These are phyloP conservation scores for Penicillium pancosmium DNA, from an alignment of 495 filamentous ascomycete species.

Conservation along the genomic window DNA sequence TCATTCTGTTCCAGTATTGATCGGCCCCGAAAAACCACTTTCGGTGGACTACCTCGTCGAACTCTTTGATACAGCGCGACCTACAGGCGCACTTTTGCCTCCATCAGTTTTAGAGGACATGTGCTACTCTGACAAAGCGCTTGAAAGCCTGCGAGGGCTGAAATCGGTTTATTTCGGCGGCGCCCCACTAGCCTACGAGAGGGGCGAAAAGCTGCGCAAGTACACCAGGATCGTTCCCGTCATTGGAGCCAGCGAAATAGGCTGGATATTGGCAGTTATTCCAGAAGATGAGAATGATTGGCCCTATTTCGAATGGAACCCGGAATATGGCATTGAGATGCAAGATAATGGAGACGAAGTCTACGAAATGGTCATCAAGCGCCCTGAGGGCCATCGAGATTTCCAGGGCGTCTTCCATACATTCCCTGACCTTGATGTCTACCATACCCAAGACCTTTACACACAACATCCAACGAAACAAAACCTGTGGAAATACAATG, in stretches of 20 bases:
- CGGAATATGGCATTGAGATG: slow-evolving; percentile 45
- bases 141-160: slow-evolving; percentile 15
- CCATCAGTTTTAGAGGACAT: slow-evolving; percentile 35
- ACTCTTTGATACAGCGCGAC: slow-evolving; percentile 15
- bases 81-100: slow-evolving; percentile 22
- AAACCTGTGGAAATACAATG: slow-evolving; percentile 36
- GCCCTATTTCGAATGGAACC: slow-evolving; percentile 55
- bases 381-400: slow-evolving; percentile 8
- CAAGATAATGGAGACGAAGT: slow-evolving; percentile 43
- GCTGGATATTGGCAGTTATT: slow-evolving; percentile 28
- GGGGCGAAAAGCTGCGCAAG: slow-evolving; percentile 18
- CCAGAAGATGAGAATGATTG: slow-evolving; percentile 47
- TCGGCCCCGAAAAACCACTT: slow-evolving; percentile 28
- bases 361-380: slow-evolving; percentile 43
- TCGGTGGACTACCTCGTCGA: slow-evolving; percentile 28
- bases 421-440: slow-evolving; percentile 55
- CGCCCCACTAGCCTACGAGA: slow-evolving; percentile 21
- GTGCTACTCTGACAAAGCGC: slow-evolving; percentile 24
- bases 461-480: slow-evolving; percentile 37
- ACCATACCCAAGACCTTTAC: slow-evolving; percentile 61
- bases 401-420: slow-evolving; percentile 58
- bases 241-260: slow-evolving; percentile 25
- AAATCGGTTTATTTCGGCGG: slow-evolving; percentile 27
- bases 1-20: slow-evolving; percentile 17
- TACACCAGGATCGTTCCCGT: slow-evolving; percentile 18